A percentile compares a stretch with the other conserved stretches of the same genome.
phyloP scores from a whole-genome alignment of 257 asterid genomes.

The Datura wrightii region DNA sequence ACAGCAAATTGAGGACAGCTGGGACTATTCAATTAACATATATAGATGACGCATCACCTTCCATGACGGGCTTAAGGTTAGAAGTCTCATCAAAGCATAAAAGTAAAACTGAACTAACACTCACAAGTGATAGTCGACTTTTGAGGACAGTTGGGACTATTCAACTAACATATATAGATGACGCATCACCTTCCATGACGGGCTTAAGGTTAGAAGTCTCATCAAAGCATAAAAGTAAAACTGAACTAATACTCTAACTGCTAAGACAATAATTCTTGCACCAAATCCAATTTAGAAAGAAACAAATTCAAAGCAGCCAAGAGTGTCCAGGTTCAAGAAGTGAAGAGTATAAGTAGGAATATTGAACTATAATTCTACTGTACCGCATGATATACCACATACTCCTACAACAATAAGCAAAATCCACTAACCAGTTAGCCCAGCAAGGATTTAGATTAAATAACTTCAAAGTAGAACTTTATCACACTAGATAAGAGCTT shows the following conservation, averaged over 20 bases:
- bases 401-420: background rate
- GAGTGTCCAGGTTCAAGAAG: background rate
- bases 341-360: background rate
- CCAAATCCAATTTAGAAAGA: background rate
- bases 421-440: background rate
- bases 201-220: too few species aligned
- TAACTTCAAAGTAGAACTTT: background rate
- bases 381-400: background rate
- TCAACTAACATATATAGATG: too few species aligned
- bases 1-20: background rate
- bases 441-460: background rate
- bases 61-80: background rate
- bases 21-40: constrained; percentile 2
- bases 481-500: background rate
- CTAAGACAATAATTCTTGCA: background rate
- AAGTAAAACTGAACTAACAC: background rate
- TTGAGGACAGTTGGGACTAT: too few species aligned
- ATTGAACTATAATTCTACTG: background rate
- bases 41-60: background rate
- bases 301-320: background rate
- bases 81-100: background rate
- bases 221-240: too few species aligned
- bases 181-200: too few species aligned
- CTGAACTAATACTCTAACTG: background rate
- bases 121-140: background rate